A percentile compares a stretch with the other conserved stretches of the same genome.
Conservation (phyloP, 495 filamentous ascomycete species). For the Chaetomidium leptoderma region DNA sequence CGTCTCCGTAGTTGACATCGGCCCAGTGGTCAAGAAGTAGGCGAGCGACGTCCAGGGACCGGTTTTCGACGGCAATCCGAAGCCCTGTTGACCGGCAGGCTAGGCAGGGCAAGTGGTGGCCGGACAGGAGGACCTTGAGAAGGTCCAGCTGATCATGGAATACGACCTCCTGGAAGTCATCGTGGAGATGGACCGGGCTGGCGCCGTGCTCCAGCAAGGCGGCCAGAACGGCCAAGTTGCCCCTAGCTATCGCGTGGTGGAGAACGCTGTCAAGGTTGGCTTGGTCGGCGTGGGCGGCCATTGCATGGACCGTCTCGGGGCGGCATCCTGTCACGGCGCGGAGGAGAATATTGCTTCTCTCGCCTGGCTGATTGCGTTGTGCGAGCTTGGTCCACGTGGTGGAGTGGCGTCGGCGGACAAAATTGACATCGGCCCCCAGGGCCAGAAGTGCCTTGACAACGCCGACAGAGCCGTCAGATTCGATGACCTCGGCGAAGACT, state of each 20-base stretch:
- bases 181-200: slow-evolving; percentile 27
- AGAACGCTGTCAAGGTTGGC: slow-evolving; percentile 31
- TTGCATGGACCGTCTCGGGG: slow-evolving; percentile 25
- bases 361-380: slow-evolving; percentile 15
- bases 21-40: slow-evolving; percentile 28
- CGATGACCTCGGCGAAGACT: slow-evolving; percentile 28
- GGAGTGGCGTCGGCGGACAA: slow-evolving; percentile 21
- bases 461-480: slow-evolving; percentile 26
- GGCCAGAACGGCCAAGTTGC: slow-evolving; percentile 24
- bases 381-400: slow-evolving; percentile 24
- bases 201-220: slow-evolving; percentile 31
- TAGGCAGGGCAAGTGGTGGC: slow-evolving; percentile 30
- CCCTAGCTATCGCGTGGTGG: slow-evolving; percentile 27
- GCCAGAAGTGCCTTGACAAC: slow-evolving; percentile 28
- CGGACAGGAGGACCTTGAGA: slow-evolving; percentile 24
- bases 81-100: slow-evolving; percentile 30
- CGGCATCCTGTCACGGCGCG: slow-evolving; percentile 27
- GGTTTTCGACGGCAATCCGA: slow-evolving; percentile 30
- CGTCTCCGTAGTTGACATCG: slow-evolving; percentile 31
- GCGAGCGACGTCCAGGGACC: slow-evolving; percentile 19
- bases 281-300: slow-evolving; percentile 33
- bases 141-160: slow-evolving; percentile 22
- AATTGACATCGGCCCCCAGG: slow-evolving; percentile 35
- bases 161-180: slow-evolving; percentile 31
- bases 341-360: slow-evolving; percentile 28